Evolutionary conservation across 495 filamentous ascomycete species (phyloP), one percentile per base, ranked within the genome.

Genomic region (Trichoderma virens): DNA sequence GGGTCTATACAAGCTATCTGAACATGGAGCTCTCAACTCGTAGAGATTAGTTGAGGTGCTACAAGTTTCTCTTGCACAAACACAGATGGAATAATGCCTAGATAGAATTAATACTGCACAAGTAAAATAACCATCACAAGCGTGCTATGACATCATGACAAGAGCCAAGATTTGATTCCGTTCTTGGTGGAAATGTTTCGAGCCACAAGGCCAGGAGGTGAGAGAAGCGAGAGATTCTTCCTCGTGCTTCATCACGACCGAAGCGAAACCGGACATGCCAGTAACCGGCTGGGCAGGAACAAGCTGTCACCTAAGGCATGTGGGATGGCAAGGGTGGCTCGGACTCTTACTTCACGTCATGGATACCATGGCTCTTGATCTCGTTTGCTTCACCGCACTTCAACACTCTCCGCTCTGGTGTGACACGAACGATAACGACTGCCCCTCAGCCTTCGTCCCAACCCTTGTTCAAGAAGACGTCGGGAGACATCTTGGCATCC

Each of bases 351-450:
- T n/a, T n/a, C 51, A 56, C 25, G 23, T 56, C 51, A 51, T 51
- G 45, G 45, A 4, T 51, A n/a, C n/a, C 45, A 20, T 51, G 45
- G 20, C 45, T 51, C 23, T 5, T 56, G 51, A 56, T 30, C 5
- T 30, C 51, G 51, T 31, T 27, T 30, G 25, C 51, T 56, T 56
- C 25, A 56, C 25, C 51, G 51, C 30, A 28, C 25, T 30, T 56
- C 51, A 56, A 28, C 3, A 56, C 51, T 56, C 51, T 56, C 51
- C 51, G 51, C 51, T 30, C 27, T 56, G 51, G 25, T 18, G 51
- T 56, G 51, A 56, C 51, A 56, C 51, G 5, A n/a, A 56, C 51
- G 51, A 56, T 56, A 56, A 56, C 25, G 25, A n/a, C 13, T 28
- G 11, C 25, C 25, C 51, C 51, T 16, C 25, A 56, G 11, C 23